Percentiles rank a stretch among this genome's conserved stretches.
Evolutionary conservation across 495 filamentous ascomycete species (phyloP).

Genomic region (Penicillium diatomitis): DNA sequence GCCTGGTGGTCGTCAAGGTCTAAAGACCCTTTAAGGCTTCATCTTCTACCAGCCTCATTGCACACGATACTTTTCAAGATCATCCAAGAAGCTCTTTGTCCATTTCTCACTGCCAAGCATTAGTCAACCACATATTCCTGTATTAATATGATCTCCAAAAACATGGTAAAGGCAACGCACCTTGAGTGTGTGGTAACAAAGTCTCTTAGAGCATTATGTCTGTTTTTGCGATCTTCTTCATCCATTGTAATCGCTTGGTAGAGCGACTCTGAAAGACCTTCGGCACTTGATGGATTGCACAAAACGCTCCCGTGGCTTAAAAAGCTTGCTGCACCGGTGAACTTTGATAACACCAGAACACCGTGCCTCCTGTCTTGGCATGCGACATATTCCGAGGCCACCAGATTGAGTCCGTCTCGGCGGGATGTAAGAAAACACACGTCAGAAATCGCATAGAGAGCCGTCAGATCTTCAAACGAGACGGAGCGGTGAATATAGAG

Average conservation of each 20-base stretch:
- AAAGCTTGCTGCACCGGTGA: slow-evolving; percentile 76
- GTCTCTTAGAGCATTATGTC: not conserved
- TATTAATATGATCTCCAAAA: too few species aligned
- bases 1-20: too few species aligned
- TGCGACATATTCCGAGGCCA: slow-evolving; percentile 86
- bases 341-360: slow-evolving; percentile 80
- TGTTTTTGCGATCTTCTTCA: not conserved
- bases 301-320: slow-evolving; percentile 67
- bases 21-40: too few species aligned
- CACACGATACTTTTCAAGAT: too few species aligned
- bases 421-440: slow-evolving; percentile 81
- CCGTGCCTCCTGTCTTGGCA: slow-evolving; percentile 71
- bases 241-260: slow-evolving; percentile 46
- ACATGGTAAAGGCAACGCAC: not conserved
- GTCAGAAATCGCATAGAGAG: slow-evolving; percentile 76
- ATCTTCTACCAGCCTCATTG: too few species aligned
- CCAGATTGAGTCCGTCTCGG: slow-evolving; percentile 84
- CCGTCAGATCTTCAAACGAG: slow-evolving; percentile 72
- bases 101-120: too few species aligned
- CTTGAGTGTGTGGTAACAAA: not conserved
- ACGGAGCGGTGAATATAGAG: slow-evolving; percentile 87
- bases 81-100: too few species aligned
- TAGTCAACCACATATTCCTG: too few species aligned
- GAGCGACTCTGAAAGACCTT: slow-evolving; percentile 75
- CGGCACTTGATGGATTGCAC: slow-evolving; percentile 85